Evolutionary conservation across 192 early-diverging fungal species (phyloP), one percentile per base, ranked within the genome.

Genomic region (Funneliformis geosporum): DNA sequence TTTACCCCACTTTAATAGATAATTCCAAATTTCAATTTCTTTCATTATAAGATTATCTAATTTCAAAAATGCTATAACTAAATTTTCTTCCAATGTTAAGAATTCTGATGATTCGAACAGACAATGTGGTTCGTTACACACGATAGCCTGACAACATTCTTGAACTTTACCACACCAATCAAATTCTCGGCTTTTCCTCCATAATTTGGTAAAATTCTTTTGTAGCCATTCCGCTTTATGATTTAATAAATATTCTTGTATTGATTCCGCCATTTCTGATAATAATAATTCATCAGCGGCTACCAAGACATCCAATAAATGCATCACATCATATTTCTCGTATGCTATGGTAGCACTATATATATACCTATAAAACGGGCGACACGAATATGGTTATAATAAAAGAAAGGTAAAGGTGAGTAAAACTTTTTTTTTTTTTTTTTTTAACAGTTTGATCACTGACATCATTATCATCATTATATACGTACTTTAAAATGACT

Each of bases 151-250:
- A 39, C 65, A 67, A 67, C 65, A 67, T 67, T 67, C 65, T 67
- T 67, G 65, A 25, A 67, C 25, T 67, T 67, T 67, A 67, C 65
- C 65, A 39, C 65, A 67, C 27, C 25, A 67, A 33, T 67, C 65
- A 39, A 39, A 27, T 67, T 67, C 27, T 67, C 16, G 10, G 14
- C 27, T 67, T 67, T 67, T 67, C 14, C 27, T 33, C 65, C 25
- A 67, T 67, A 67, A 67, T 33, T 8, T 39, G 5, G 38, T 33
- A 67, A 33, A 67, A 39, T 67, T 27, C 23, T 67, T 27, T 39
- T 39, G 65, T 28, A 67, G 6, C 65, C 65, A 67, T 7, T 68
- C 66, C 5, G 66, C 66, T 40, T 68, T 68, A n/a, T 68, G 27
- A 18, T 68, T 28, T 28, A 68, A 40, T 28, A 68, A 40, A 68